Percentiles rank a stretch among this genome's conserved stretches.
Evolutionary conservation across 2,329 filamentous ascomycete genomes (phyloP).

Genomic region (Orbilia quercus): DNA sequence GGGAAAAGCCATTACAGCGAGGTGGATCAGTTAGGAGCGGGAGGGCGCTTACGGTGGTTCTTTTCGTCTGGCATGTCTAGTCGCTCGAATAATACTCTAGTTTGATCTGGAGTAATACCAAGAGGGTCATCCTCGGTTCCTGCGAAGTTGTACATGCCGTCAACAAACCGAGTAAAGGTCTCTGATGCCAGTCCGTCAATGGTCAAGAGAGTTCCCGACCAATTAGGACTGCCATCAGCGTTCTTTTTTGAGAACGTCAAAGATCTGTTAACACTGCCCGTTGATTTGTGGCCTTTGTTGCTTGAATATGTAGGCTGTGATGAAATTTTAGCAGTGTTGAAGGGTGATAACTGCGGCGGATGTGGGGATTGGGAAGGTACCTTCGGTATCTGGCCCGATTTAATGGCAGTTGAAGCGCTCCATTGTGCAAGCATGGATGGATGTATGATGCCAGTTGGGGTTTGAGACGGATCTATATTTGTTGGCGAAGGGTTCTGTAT

Average conservation of each 20-base stretch:
- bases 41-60: conserved; percentile 43
- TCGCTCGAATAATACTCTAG: conserved; percentile 28
- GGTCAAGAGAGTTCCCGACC: conserved; percentile 30
- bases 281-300: conserved; percentile 15
- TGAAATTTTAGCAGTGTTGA: background rate
- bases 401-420: conserved; percentile 13
- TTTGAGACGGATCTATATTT: background rate
- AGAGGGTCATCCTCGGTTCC: conserved; percentile 30
- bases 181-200: conserved; percentile 42
- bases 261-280: conserved; percentile 38
- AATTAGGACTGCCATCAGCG: conserved; percentile 47
- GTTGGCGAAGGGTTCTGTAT: background rate
- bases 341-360: background rate
- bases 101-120: conserved; percentile 38
- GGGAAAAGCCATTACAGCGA: background rate
- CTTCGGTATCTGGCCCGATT: conserved; percentile 3
- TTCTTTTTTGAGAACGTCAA: conserved; percentile 50
- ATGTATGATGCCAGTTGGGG: conserved; percentile 31
- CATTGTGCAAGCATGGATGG: conserved; percentile 46
- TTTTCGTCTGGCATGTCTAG: conserved; percentile 37
- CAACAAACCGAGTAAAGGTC: conserved; percentile 47
- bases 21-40: background rate
- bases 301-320: conserved; percentile 10
- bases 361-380: conserved; percentile 3
- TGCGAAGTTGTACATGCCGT: conserved; percentile 45